These are phyloP conservation scores for Scedosporium boydii DNA, from an alignment of 2,329 filamentous ascomycete species.

Conservation along the genomic window DNA sequence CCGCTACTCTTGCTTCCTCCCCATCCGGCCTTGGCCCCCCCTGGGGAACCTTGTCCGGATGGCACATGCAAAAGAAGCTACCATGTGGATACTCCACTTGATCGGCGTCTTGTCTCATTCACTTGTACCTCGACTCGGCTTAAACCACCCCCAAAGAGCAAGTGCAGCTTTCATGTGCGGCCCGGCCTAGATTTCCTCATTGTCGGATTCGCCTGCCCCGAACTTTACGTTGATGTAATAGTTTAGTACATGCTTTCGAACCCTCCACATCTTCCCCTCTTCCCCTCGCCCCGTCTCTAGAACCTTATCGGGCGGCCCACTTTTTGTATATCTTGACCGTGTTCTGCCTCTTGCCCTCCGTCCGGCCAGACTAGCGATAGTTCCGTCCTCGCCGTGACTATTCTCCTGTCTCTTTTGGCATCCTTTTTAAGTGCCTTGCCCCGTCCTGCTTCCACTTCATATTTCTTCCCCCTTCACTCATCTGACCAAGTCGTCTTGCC, in stretches of 20 bases:
- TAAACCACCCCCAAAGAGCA: neutral
- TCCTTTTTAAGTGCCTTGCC: neutral
- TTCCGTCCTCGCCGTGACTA: neutral
- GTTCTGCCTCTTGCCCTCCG: neutral
- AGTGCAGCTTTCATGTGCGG: neutral
- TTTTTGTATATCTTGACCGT: slow-evolving; percentile 5
- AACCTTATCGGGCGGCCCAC: slow-evolving; percentile 4
- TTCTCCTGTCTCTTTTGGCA: neutral
- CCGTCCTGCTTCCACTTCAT: neutral
- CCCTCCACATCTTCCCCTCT: neutral
- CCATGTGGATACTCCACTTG: slow-evolving; percentile 5
- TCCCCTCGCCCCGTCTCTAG: neutral
- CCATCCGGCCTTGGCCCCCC: neutral
- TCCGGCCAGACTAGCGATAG: neutral
- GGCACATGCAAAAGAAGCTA: neutral
- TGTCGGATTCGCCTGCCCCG: neutral
- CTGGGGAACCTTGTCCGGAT: neutral
- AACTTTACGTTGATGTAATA: no score
- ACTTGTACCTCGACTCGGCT: neutral
- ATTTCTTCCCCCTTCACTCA: neutral
- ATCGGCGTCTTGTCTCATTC: slow-evolving; percentile 3
- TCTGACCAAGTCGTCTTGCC: slow-evolving; percentile 8
- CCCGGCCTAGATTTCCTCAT: neutral
- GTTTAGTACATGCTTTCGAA: neutral
- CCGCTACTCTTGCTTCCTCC: neutral